These are phyloP conservation scores for Apiospora saccharicola DNA, from an alignment of 2,329 filamentous ascomycete species.

Conservation along the genomic window DNA sequence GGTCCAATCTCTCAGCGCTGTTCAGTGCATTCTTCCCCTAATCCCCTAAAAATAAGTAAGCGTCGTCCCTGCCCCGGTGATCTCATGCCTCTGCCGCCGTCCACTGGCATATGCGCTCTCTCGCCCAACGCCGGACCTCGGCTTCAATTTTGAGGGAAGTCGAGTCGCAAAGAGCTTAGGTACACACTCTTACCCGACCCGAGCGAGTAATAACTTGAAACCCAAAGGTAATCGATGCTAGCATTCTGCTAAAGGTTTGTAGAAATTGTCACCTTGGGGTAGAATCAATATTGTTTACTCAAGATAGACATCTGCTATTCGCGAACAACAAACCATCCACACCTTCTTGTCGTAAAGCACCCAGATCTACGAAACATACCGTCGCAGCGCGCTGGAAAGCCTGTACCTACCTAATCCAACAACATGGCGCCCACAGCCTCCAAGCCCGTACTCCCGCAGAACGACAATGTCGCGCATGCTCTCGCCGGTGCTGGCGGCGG, in stretches of 20 bases:
- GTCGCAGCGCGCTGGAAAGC: slow-evolving; percentile 17
- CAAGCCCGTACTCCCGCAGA: slow-evolving; percentile 77
- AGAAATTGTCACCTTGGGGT: not conserved
- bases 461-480: slow-evolving; percentile 96
- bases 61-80: not conserved
- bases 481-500: slow-evolving; percentile 92
- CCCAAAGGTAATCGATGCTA: not conserved
- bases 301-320: slow-evolving; percentile 1
- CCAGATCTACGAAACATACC: not conserved
- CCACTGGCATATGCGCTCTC: slow-evolving; percentile 2
- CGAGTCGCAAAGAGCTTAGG: not conserved
- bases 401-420: not conserved
- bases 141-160: not conserved
- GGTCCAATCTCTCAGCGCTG: not conserved
- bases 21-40: slow-evolving; percentile 4
- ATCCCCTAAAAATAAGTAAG: slow-evolving; percentile 5
- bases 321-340: not conserved
- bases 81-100: slow-evolving; percentile 1
- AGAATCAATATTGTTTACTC: slow-evolving; percentile 3
- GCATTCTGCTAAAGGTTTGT: not conserved
- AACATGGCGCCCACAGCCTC: slow-evolving; percentile 49
- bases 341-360: not conserved
- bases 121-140: slow-evolving; percentile 9
- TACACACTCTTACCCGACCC: slow-evolving; percentile 8
- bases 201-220: slow-evolving; percentile 19